Conservation (phyloP, 768 basidiomycete species). For the Auriculariales sp. region DNA sequence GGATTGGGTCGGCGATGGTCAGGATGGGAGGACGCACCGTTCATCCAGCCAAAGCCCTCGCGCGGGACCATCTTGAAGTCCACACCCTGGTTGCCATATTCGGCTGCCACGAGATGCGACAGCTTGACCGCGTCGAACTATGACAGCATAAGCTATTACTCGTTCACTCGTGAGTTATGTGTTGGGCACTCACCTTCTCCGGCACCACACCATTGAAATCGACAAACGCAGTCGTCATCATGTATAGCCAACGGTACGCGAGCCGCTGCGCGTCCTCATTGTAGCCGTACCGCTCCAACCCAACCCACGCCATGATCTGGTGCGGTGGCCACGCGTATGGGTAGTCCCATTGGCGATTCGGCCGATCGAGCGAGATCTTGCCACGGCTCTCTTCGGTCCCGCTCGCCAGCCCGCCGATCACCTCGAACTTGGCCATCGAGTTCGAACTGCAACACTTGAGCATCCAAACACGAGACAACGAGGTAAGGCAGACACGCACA, state of each 20-base stretch:
- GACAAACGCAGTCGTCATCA: conserved; percentile 93
- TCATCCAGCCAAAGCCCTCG: conserved; percentile 99
- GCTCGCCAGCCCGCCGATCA: conserved; percentile 85
- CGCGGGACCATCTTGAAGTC: conserved; percentile 97
- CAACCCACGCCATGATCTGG: conserved; percentile 98
- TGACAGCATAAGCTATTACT: background rate
- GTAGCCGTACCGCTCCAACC: conserved; percentile 90
- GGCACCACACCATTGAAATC: conserved; percentile 98
- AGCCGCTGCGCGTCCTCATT: conserved; percentile 84
- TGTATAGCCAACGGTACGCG: conserved; percentile 95
- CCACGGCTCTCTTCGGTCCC: conserved; percentile 95
- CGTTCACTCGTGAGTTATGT: background rate
- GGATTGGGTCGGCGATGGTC: conserved; percentile 2
- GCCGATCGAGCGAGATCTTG: conserved; percentile 87
- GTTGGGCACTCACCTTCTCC: conserved; percentile 55
- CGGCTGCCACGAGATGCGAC: conserved; percentile 91
- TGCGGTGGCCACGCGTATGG: conserved; percentile 84
- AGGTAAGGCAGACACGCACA: conserved; percentile 46
- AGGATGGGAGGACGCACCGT: conserved; percentile 35
- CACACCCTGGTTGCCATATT: conserved; percentile 90
- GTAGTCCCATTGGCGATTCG: conserved; percentile 98
- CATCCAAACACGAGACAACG: conserved; percentile 1
- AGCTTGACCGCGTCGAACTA: conserved; percentile 93
- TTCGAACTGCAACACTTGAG: conserved; percentile 42
- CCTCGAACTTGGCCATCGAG: conserved; percentile 91